These are phyloP conservation scores for Kwoniella sp. DNA, from an alignment of 768 basidiomycete species.

Conservation along the genomic window DNA sequence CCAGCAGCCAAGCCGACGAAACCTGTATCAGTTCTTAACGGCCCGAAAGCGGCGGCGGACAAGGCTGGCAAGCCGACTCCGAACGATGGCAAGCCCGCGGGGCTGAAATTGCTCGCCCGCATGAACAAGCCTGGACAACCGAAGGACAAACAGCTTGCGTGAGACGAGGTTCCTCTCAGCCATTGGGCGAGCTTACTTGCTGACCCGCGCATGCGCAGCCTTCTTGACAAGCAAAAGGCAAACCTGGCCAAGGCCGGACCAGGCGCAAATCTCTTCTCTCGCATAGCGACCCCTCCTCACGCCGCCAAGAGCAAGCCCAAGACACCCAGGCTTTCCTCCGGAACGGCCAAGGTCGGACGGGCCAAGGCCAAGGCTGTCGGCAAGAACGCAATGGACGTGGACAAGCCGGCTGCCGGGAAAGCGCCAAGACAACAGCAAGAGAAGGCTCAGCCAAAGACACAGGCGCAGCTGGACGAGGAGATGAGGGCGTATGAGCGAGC, in stretches of 20 bases:
- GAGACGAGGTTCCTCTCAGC: conserved; percentile 3
- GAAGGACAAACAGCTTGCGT: conserved; percentile 33
- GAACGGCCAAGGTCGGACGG: conserved; percentile 24
- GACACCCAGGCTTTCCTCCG: background rate
- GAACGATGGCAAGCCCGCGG: conserved; percentile 29
- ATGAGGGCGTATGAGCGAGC: conserved; percentile 35
- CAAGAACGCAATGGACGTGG: conserved; percentile 33
- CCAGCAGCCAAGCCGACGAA: background rate
- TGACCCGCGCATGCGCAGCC: conserved; percentile 2
- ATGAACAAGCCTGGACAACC: conserved; percentile 24
- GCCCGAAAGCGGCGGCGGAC: background rate
- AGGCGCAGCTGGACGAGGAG: conserved; percentile 44
- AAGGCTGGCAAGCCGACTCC: no score
- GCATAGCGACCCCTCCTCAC: conserved; percentile 20
- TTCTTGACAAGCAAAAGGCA: conserved; percentile 35
- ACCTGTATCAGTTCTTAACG: no score
- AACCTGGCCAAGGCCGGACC: conserved; percentile 13
- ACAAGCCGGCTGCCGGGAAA: conserved; percentile 12
- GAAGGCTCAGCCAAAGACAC: conserved; percentile 29
- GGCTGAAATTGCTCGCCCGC: conserved; percentile 28
- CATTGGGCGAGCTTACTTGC: no score
- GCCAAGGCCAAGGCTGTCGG: conserved; percentile 26
- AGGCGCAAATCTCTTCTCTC: conserved; percentile 26
- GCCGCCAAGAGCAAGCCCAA: conserved; percentile 18
- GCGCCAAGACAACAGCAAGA: no score